Percentiles rank a stretch among this genome's conserved stretches.
Conservation (phyloP, 2,329 filamentous ascomycete species). For the Penicillium sp. region DNA sequence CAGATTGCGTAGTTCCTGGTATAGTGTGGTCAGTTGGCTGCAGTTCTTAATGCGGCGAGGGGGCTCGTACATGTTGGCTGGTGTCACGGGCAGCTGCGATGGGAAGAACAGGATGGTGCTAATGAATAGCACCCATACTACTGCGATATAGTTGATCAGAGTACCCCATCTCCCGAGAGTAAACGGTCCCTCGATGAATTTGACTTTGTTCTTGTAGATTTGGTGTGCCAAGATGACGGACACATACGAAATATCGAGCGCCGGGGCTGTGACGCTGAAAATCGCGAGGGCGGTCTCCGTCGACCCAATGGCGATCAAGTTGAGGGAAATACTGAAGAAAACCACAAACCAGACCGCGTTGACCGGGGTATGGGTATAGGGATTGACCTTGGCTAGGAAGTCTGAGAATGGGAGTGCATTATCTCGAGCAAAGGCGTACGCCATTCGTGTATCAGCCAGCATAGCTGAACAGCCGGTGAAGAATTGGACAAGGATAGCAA, state of each 20-base stretch:
- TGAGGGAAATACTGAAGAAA: constrained; percentile 57
- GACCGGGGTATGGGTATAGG: constrained; percentile 60
- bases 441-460: constrained; percentile 66
- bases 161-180: constrained; percentile 60
- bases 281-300: constrained; percentile 53
- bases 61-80: constrained; percentile 52
- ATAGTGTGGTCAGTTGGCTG: not conserved
- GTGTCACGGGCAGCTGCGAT: constrained; percentile 51
- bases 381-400: constrained; percentile 58
- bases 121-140: constrained; percentile 66
- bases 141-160: constrained; percentile 59
- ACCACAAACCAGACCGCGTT: constrained; percentile 69
- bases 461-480: constrained; percentile 68
- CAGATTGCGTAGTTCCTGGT: constrained; percentile 54
- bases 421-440: constrained; percentile 64
- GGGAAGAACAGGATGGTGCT: constrained; percentile 63
- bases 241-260: constrained; percentile 59
- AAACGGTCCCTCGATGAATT: constrained; percentile 62
- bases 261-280: constrained; percentile 58
- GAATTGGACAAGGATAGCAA: constrained; percentile 66
- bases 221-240: constrained; percentile 63
- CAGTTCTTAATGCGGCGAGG: not conserved
- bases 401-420: constrained; percentile 65
- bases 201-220: constrained; percentile 56
- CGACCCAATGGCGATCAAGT: constrained; percentile 52